Evolutionary conservation across 495 filamentous ascomycete species (phyloP), one percentile per base, ranked within the genome.

Genomic region (Talaromyces adpressus): DNA sequence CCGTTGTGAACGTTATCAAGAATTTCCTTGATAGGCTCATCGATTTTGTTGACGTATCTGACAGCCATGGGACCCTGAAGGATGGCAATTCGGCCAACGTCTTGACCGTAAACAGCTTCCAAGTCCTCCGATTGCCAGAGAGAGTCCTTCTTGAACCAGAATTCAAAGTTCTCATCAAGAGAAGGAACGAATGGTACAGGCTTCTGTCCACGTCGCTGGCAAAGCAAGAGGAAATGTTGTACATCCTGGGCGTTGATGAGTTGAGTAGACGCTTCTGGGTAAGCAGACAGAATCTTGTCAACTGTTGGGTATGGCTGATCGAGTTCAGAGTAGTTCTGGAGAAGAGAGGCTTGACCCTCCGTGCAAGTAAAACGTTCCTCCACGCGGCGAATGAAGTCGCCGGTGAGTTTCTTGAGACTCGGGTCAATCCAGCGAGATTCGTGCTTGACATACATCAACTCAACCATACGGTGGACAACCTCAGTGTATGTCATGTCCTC

Each of bases 1-100:
- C 84, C 85, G 36, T 91, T 73, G 78, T 98, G 95, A 53, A 78
- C 76, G 9, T 59, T 56, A 27, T 74, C 69, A 20, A 79, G 62
- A 20, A 76, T 74, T 6, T 72, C 68, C 14, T 69, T 67, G 0
- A 66, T 72, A 3, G 74, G 66, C 60, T 78, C 67, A 25, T 74
- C 65, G 11, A 69, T 47, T 18, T 41, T 32, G 1, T 62, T 63
- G 0, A 73, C 70, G 66, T 73, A 74, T 32, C 67, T 67, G 8
- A 70, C 75, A 22, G 77, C 73, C 22, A 77, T 71, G 12, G 77
- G 77, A 0, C 77, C 77, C n/a, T 77, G 75, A 4, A 79, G 59
- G 47, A 79, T 77, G 59, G 74, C 78, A 6, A 71, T 69, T 32
- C 77, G 66, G 14, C 67, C 68, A 20, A 70, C 70, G 66, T 79